Percentiles rank a stretch among this genome's conserved stretches.
phyloP scores from a whole-genome alignment of 306 rosid genomes.

The Delonix regia region DNA sequence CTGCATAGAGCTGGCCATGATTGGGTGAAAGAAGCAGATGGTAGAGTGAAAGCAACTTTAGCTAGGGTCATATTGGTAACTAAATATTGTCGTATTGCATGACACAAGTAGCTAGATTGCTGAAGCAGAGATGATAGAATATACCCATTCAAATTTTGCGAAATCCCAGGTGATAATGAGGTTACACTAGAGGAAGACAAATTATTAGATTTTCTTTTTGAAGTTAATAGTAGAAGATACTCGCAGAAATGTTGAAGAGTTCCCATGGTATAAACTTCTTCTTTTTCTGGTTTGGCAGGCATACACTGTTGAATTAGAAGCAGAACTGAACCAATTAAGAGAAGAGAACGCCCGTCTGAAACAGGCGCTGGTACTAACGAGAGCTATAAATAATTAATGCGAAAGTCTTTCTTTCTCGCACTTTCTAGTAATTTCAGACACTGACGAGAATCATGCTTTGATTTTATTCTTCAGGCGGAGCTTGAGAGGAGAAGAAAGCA shows the following conservation, averaged over 20 bases:
- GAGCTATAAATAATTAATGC: neutral
- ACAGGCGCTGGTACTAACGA: slow-evolving; percentile 58
- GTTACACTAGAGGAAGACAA: neutral
- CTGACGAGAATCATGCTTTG: neutral
- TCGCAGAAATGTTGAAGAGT: neutral
- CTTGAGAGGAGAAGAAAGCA: slow-evolving; percentile 70
- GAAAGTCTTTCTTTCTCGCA: neutral
- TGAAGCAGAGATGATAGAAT: too few species aligned
- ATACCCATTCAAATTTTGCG: too few species aligned
- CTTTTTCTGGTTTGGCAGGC: slow-evolving; percentile 46
- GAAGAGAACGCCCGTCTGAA: slow-evolving; percentile 67
- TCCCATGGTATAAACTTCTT: neutral
- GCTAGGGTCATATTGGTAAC: neutral
- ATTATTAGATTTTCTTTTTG: neutral
- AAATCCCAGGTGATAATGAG: neutral
- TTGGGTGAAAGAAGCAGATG: neutral
- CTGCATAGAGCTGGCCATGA: too few species aligned
- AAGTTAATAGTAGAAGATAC: neutral
- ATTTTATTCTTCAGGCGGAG: slow-evolving; percentile 50
- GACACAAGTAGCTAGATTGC: too few species aligned
- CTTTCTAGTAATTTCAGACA: neutral
- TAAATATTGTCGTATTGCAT: neutral
- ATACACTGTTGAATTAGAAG: slow-evolving; percentile 79
- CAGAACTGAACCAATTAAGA: slow-evolving; percentile 69
- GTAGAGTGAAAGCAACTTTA: neutral